These are phyloP conservation scores for Nannochloropsis gaditana DNA, from an alignment of 108 stramenopile genomes.

Conservation along the genomic window DNA sequence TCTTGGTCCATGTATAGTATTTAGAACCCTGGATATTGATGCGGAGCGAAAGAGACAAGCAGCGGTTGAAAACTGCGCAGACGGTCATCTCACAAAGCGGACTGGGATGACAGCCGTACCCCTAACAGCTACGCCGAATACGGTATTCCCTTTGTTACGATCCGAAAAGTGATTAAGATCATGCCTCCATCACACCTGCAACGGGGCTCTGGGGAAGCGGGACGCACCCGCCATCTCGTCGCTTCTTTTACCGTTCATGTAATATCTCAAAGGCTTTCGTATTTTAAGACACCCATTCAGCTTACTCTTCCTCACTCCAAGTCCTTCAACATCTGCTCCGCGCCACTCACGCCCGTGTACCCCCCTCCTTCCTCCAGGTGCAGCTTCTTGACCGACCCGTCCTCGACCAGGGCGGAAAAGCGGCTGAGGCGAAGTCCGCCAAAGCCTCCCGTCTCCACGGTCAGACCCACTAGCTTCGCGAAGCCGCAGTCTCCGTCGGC, in stretches of 20 bases:
- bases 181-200: neutral
- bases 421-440: neutral
- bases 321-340: neutral
- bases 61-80: neutral
- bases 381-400: neutral
- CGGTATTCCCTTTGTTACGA: neutral
- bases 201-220: neutral
- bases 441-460: neutral
- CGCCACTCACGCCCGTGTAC: neutral
- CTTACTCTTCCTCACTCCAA: neutral
- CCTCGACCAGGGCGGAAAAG: neutral
- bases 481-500: neutral
- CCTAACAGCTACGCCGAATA: neutral
- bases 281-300: neutral
- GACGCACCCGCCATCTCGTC: neutral
- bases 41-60: too few species aligned
- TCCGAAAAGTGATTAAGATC: neutral
- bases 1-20: too few species aligned
- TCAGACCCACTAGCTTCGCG: neutral
- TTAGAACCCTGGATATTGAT: too few species aligned
- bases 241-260: neutral
- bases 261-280: neutral
- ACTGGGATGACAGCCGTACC: neutral
- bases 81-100: neutral
- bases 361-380: neutral